Percentiles rank a stretch among this genome's conserved stretches.
phyloP scores from a whole-genome alignment of 345 rosid genomes.

The Capsella bursapastoris region DNA sequence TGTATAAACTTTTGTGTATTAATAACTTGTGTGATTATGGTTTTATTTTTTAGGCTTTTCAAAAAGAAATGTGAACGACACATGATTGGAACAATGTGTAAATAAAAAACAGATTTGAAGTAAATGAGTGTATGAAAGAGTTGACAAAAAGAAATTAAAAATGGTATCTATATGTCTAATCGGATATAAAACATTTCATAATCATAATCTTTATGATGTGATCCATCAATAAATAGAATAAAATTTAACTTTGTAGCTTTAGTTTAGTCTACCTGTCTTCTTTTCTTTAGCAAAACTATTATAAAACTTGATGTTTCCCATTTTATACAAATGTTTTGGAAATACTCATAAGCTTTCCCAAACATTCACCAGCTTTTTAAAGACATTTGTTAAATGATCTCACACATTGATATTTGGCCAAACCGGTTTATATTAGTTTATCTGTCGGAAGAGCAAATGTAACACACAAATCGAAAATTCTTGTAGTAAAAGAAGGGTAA shows the following conservation, averaged over 20 bases:
- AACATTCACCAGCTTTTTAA: too few relatives aligned
- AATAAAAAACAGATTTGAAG: too few relatives aligned
- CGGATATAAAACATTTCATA: not conserved
- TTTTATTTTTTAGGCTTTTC: too few relatives aligned
- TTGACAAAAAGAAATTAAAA: not conserved
- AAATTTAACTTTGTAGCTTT: not conserved
- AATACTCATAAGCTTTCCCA: not conserved
- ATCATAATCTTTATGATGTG: constrained; percentile 7
- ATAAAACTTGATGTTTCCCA: not conserved
- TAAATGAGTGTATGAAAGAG: not conserved
- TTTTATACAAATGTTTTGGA: not conserved
- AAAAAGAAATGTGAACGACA: too few relatives aligned
- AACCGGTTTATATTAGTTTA: too few relatives aligned
- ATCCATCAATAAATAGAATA: constrained; percentile 14
- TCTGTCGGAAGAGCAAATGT: not conserved
- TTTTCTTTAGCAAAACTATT: not conserved
- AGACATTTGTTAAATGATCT: too few relatives aligned
- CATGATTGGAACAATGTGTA: too few relatives aligned
- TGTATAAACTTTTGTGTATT: too few relatives aligned
- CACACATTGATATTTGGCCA: too few relatives aligned
- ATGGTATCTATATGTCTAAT: constrained; percentile 11
- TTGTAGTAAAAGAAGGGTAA: not conserved
- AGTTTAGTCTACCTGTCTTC: not conserved
- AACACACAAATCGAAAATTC: not conserved
- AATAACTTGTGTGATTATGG: too few relatives aligned